phyloP scores from a whole-genome alignment of 2,329 filamentous ascomycete species.

The Fusarium scirpi region DNA sequence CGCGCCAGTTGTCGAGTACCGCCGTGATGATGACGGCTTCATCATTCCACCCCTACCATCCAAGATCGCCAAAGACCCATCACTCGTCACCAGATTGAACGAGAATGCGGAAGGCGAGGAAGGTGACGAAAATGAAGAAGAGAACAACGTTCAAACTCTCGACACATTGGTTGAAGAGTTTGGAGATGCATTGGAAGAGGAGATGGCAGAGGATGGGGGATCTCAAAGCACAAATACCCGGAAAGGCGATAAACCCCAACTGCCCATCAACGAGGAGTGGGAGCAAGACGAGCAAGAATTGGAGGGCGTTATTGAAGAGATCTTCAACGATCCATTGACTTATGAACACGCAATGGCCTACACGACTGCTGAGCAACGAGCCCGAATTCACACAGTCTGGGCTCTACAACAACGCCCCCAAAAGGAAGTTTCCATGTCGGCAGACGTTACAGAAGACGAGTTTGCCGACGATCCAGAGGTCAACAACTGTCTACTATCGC shows the following conservation, averaged over 20 bases:
- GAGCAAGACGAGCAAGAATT: slow-evolving; percentile 72
- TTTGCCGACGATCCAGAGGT: slow-evolving; percentile 94
- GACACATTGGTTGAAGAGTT: slow-evolving; percentile 60
- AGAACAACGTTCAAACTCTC: slow-evolving; percentile 49
- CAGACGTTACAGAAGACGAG: slow-evolving; percentile 80
- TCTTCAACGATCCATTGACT: slow-evolving; percentile 72
- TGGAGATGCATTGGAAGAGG: slow-evolving; percentile 55
- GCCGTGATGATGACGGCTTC: slow-evolving; percentile 76
- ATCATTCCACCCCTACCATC: slow-evolving; percentile 68
- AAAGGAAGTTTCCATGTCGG: slow-evolving; percentile 66
- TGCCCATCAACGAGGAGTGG: slow-evolving; percentile 73
- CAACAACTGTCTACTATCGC: slow-evolving; percentile 78
- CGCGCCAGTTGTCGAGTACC: slow-evolving; percentile 54
- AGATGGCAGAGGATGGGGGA: slow-evolving; percentile 28
- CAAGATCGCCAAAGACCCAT: slow-evolving; percentile 52
- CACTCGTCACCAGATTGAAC: slow-evolving; percentile 40
- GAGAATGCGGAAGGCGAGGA: slow-evolving; percentile 14
- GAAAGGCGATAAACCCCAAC: slow-evolving; percentile 54
- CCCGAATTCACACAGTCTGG: slow-evolving; percentile 65
- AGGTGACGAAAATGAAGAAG: slow-evolving; percentile 29
- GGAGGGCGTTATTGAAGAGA: slow-evolving; percentile 76
- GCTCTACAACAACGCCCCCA: slow-evolving; percentile 62
- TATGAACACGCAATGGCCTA: slow-evolving; percentile 68
- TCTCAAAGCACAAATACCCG: slow-evolving; percentile 40
- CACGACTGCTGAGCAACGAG: slow-evolving; percentile 68